phyloP scores from a whole-genome alignment of 2,329 filamentous ascomycete species.

The Rhynchosporium agropyri region DNA sequence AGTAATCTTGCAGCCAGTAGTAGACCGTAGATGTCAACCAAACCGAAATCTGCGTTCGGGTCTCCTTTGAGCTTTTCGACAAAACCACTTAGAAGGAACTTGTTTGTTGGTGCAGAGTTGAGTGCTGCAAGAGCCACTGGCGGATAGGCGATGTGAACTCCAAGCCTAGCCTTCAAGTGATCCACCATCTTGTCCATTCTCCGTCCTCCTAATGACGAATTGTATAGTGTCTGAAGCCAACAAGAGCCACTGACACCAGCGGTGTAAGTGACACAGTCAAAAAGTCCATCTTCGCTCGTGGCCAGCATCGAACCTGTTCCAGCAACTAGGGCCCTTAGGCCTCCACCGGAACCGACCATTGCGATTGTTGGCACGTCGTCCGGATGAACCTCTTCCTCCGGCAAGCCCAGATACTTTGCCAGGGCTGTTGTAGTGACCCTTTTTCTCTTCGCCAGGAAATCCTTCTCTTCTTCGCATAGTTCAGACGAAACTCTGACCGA shows the following conservation, averaged over 20 bases:
- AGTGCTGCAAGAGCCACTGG: slow-evolving; percentile 79
- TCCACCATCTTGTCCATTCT: slow-evolving; percentile 72
- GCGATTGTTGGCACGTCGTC: slow-evolving; percentile 93
- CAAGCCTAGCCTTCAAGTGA: slow-evolving; percentile 83
- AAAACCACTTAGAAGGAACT: slow-evolving; percentile 82
- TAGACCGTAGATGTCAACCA: slow-evolving; percentile 92
- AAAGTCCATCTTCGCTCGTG: slow-evolving; percentile 81
- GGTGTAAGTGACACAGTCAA: slow-evolving; percentile 93
- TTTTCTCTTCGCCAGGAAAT: slow-evolving; percentile 71
- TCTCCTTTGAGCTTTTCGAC: slow-evolving; percentile 92
- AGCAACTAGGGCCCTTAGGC: slow-evolving; percentile 85
- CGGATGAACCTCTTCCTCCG: slow-evolving; percentile 80
- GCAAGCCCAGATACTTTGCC: slow-evolving; percentile 77
- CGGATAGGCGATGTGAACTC: slow-evolving; percentile 90
- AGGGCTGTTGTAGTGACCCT: slow-evolving; percentile 71
- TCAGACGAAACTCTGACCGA: slow-evolving; percentile 78
- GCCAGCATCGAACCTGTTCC: slow-evolving; percentile 87
- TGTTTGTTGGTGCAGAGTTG: slow-evolving; percentile 89
- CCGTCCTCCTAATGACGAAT: slow-evolving; percentile 74
- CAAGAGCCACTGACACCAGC: slow-evolving; percentile 95
- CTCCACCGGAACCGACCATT: slow-evolving; percentile 91
- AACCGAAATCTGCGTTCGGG: slow-evolving; percentile 76
- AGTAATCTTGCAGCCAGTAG: slow-evolving; percentile 82
- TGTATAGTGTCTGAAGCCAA: slow-evolving; percentile 88
- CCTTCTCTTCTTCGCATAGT: slow-evolving; percentile 81